Evolutionary conservation across 371 early-diverging fungal genomes (phyloP), one percentile per base, ranked within the genome.

Genomic region (Rhizopus arrhizus): DNA sequence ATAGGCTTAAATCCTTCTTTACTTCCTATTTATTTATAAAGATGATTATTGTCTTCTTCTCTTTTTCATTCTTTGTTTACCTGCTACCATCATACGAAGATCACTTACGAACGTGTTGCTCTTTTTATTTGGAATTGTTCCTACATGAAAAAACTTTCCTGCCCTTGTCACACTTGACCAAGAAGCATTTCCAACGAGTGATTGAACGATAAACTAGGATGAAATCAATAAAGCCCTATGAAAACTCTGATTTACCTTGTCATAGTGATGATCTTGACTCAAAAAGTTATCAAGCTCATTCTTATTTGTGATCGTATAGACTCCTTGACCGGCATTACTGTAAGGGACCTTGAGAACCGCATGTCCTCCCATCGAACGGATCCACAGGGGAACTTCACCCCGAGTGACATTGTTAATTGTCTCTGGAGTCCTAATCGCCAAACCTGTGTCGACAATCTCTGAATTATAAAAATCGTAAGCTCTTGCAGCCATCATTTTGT

Each of bases 401-500:
- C 88, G 87, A 3, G 91, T 89, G 6, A 94, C 91, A 69, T 95
- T 94, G 53, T 92, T 85, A 60, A 93, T 91, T 8, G 96, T 95
- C 69, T 94, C 93, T 16, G 96, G 96, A 12, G 89, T 84, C n/a
- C 91, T 85, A n/a, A 95, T 86, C 6, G 78, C 58, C 12, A 95
- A 75, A 12, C 94, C 94, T 2, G 80, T 75, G 58, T 78, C 80
- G 1, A 82, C 84, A 48, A 88, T 72, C 59, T 95, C 95, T 2
- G 91, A 84, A 69, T 95, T 95, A 59, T 89, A 86, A 53, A 95
- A 89, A 64, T 95, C 96, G 72, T 95, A 95, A 4, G 96, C 94
- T 58, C 91, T 78, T n/a, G 92, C 88, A 2, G 96, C 96, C 93
- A 95, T 93, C 91, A 92, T 92, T 76, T 95, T 95, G 80, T 95